A percentile compares a stretch with the other conserved stretches of the same genome.
Evolutionary conservation across 2,329 filamentous ascomycete genomes (phyloP).

Genomic region (Xylariaceae sp.): DNA sequence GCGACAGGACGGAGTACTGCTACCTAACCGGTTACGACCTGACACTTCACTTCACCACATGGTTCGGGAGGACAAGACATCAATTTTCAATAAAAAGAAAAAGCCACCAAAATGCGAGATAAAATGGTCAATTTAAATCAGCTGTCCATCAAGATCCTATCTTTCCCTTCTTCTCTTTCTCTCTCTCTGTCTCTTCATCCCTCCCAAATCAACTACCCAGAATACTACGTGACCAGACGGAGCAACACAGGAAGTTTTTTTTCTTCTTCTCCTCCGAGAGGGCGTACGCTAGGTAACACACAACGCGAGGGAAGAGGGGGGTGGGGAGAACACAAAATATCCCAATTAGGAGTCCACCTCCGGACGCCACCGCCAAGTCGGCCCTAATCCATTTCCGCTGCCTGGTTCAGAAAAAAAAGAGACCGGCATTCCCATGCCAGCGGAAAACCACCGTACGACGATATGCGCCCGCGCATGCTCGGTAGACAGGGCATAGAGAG

Average conservation of each 20-base stretch:
- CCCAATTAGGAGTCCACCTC: neutral
- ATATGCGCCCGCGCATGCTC: neutral
- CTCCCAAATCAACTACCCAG: neutral
- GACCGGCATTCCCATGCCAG: constrained; percentile 30
- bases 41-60: too few relatives aligned
- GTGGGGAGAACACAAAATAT: neutral
- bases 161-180: too few relatives aligned
- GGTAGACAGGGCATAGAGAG: neutral
- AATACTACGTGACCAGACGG: neutral
- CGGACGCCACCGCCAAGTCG: constrained; percentile 1
- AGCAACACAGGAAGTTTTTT: neutral
- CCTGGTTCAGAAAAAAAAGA: constrained; percentile 11
- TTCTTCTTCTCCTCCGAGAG: neutral
- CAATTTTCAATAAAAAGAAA: too few relatives aligned
- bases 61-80: too few relatives aligned
- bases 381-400: neutral
- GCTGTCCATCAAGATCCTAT: too few relatives aligned
- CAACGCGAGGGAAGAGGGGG: neutral
- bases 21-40: too few relatives aligned
- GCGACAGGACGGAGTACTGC: too few relatives aligned
- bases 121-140: too few relatives aligned
- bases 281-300: neutral
- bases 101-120: too few relatives aligned
- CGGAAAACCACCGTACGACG: constrained; percentile 10
- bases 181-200: too few relatives aligned